Conservation (phyloP, 176 grass and related monocot species). For the Oryza punctata region DNA sequence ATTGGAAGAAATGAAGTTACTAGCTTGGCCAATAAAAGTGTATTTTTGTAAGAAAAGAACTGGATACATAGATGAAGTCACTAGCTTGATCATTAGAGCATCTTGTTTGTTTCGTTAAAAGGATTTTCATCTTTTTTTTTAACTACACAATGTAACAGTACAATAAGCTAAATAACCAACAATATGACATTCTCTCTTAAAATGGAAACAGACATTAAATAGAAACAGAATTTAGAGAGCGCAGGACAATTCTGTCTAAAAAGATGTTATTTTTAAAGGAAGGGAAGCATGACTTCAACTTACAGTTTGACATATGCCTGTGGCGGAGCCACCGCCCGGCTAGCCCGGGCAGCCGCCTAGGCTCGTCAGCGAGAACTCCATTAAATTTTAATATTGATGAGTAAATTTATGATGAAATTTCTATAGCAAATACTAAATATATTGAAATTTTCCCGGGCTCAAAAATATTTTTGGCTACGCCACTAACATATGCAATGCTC, state of each 20-base stretch:
- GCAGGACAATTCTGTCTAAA: background rate
- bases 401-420: too few species aligned
- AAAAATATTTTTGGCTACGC: too few species aligned
- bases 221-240: background rate
- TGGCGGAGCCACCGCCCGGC: too few species aligned
- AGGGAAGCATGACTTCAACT: background rate
- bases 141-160: background rate
- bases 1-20: slow-evolving; percentile 20
- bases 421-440: too few species aligned
- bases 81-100: background rate
- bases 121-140: background rate
- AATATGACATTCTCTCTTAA: background rate
- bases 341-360: too few species aligned
- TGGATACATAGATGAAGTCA: background rate
- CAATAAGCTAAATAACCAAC: background rate
- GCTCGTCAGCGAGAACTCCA: too few species aligned
- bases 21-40: background rate
- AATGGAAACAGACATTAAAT: background rate
- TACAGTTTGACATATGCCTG: background rate
- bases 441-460: too few species aligned
- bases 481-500: background rate
- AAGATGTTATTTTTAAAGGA: background rate
- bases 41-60: too few species aligned
- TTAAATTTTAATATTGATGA: too few species aligned
- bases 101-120: background rate